phyloP scores from a whole-genome alignment of 2,329 filamentous ascomycete species.

The Fusarium multiceps region DNA sequence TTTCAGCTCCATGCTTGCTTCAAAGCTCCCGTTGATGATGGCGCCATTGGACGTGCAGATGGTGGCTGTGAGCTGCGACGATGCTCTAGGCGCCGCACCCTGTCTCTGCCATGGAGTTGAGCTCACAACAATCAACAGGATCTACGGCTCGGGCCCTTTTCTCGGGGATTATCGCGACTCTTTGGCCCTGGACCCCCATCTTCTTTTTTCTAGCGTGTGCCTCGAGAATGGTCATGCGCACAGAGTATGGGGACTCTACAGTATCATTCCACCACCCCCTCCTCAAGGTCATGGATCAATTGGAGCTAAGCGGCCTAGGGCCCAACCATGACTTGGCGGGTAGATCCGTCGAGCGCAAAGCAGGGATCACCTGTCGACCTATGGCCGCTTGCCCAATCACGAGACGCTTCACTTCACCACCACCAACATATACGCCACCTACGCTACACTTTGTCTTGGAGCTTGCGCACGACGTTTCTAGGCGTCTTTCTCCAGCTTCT shows the following conservation, averaged over 20 bases:
- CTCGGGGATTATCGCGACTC: conserved; percentile 27
- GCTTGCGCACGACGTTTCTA: conserved; percentile 31
- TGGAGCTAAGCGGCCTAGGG: conserved; percentile 23
- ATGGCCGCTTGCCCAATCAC: conserved; percentile 15
- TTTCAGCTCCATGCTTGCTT: conserved; percentile 19
- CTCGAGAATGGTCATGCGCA: conserved; percentile 40
- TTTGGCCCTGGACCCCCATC: conserved; percentile 11
- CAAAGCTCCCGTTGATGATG: conserved; percentile 36
- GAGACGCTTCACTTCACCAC: conserved; percentile 3
- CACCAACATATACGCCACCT: conserved; percentile 17
- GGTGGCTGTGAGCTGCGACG: conserved; percentile 34
- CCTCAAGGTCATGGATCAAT: conserved; percentile 19
- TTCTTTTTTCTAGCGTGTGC: conserved; percentile 22
- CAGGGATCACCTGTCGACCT: conserved; percentile 30
- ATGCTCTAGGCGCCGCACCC: conserved; percentile 19
- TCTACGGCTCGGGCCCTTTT: conserved; percentile 12
- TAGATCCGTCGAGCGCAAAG: conserved; percentile 44
- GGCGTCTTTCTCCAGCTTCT: conserved; percentile 26
- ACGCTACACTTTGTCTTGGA: conserved; percentile 1
- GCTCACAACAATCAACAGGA: conserved; percentile 3
- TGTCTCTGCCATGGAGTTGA: conserved; percentile 9
- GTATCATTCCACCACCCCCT: conserved; percentile 26
- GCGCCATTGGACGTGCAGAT: conserved; percentile 40
- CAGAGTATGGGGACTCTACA: conserved; percentile 36
- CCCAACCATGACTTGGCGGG: conserved; percentile 43